Evolutionary conservation across 768 basidiomycete species (phyloP), one percentile per base, ranked within the genome.

Genomic region (Chiua virens): DNA sequence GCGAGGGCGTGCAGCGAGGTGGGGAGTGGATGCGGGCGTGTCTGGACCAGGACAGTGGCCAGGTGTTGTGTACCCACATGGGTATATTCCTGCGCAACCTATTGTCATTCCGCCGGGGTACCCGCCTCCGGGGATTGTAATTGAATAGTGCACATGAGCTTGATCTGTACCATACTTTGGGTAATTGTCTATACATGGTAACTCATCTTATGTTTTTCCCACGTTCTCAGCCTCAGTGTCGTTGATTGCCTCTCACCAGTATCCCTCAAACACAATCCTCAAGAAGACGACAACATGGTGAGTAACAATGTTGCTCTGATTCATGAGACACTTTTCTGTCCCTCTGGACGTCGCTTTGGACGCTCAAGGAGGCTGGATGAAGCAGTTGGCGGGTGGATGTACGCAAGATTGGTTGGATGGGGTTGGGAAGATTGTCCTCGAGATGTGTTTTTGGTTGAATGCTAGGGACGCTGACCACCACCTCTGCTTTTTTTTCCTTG

Each of bases 241-340:
- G n/a, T 30, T 11, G 11, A 30, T 11, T 11, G 39, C 15, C 42
- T 39, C 35, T 25, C 52, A 48, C 42, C 45, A 15, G 54, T 42
- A 54, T 57, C 45, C 47, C 54, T 55, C 49, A 52, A 59, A 54
- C 59, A 53, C 57, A 53, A 64, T 61, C 64, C 59, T 67, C 66
- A 62, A 73, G 67, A 67, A 58, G 60, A 61, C 73, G 60, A 62
- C 70, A 66, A 71, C 38, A 79, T 79, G 77, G 77, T 79, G 69
- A 76, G 77, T 76, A 28, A 49, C 27, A 47, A 50, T 54, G 49
- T 49, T 51, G n/a, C 54, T 53, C n/a, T 51, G 49, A 49, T 50
- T 18, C 42, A 54, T 35, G 27, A 5, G 15, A 57, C 46, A n/a
- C 37, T 50, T 54, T 47, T 15, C 37, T 27, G 45, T 45, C 45